Base-by-base conservation (phyloP, 2,329 filamentous ascomycete genomes). In the Orbilia javanica region DNA sequence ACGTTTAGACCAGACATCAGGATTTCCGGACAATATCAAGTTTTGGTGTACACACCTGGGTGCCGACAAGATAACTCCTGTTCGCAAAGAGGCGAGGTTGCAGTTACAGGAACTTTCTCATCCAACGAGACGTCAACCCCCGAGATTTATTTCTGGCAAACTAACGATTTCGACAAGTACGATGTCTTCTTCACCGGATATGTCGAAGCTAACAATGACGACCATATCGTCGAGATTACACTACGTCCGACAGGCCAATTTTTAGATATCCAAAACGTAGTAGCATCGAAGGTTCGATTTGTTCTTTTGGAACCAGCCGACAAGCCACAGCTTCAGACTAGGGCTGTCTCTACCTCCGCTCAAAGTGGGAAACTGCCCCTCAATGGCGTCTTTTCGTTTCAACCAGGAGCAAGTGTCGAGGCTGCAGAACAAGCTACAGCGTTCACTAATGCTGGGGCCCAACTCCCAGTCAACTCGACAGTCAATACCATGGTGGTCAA, bases 141-240 rank as follows among this genome's bases (percentile, higher is more conserved):
- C 79, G 80, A 63, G 83, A 84, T 39, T 86, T 88, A 4, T 87
- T 85, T 97, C 6, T 96, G 89, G 83, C 96, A 99, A 84, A 97
- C 94, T 18, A 99, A 99, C 85, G 89, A 96, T 83, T 96, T 91
- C 83, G 95, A 98, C 86, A 99, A 99, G 84, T 98, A 97, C 82
- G 96, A 99, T 83, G 90, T 93, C 81, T 90, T 99, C 74, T 97
- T 94, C 84, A 92, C 91, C 80, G 96, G 94, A 55, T 90, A 90
- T 80, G 90, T 99, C 67, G 93, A 98, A 82, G 90, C 90, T 67
- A 90, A 88, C 66, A 91, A 89, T 8, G 86, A 86, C 79, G 88
- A 88, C 20, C 97, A 97, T 86, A 90, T 90, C 48, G 93, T 95
- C 13, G 89, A 89, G 3, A 90, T 99, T 65, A 97, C 92, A 0